A percentile compares a stretch with the other conserved stretches of the same genome.
Evolutionary conservation across 768 basidiomycete genomes (phyloP).

Genomic region (Boletus tylopilopsis): DNA sequence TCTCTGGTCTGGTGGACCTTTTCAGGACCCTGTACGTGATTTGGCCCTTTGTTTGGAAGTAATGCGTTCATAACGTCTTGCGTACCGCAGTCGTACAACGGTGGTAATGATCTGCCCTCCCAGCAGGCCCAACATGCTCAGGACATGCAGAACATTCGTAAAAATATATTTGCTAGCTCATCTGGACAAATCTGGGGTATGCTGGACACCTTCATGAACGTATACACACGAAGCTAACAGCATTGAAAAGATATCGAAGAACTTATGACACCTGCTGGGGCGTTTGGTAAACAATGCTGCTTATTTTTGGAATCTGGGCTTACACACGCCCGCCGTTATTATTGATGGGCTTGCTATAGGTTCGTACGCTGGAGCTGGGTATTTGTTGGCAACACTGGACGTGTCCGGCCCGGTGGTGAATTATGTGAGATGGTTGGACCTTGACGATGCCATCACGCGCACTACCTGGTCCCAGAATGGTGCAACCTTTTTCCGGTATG

Average conservation of each 20-base stretch:
- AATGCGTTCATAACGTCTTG: background rate
- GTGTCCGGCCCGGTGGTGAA: slow-evolving; percentile 32
- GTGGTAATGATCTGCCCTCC: slow-evolving; percentile 56
- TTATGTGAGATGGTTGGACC: slow-evolving; percentile 66
- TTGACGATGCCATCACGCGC: slow-evolving; percentile 56
- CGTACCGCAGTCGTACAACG: slow-evolving; percentile 51
- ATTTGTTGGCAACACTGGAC: slow-evolving; percentile 50
- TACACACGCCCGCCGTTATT: background rate
- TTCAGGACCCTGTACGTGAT: slow-evolving; percentile 52
- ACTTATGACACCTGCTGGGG: slow-evolving; percentile 52
- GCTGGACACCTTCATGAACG: background rate
- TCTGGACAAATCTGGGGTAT: slow-evolving; percentile 58
- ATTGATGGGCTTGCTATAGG: slow-evolving; percentile 38
- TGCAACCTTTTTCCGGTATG: slow-evolving; percentile 47
- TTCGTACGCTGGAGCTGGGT: slow-evolving; percentile 65
- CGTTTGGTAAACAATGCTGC: slow-evolving; percentile 47
- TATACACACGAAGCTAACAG: background rate
- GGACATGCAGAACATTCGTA: slow-evolving; percentile 50
- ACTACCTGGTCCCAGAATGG: slow-evolving; percentile 59
- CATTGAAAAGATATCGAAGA: slow-evolving; percentile 44
- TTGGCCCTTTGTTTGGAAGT: background rate
- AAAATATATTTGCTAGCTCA: slow-evolving; percentile 53
- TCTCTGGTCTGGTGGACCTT: slow-evolving; percentile 73
- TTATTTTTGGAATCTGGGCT: background rate
- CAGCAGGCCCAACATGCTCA: slow-evolving; percentile 42